These are phyloP conservation scores for Ceratobasidium sp. DNA, from an alignment of 1,284 basidiomycete genomes.

Conservation along the genomic window DNA sequence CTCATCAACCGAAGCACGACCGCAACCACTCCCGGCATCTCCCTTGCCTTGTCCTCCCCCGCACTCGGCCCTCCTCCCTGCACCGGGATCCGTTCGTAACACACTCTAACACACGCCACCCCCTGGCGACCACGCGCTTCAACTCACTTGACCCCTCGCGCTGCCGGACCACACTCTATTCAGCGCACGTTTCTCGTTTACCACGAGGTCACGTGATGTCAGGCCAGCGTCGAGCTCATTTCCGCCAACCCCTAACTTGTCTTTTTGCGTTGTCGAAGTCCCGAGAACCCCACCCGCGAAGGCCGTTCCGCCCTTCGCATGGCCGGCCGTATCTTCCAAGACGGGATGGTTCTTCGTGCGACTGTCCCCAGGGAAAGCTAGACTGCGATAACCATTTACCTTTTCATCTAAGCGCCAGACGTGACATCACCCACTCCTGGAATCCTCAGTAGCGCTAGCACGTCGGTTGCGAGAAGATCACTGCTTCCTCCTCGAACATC, in stretches of 20 bases:
- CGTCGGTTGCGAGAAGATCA: too few species aligned
- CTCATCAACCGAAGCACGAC: conserved; percentile 26
- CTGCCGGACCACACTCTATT: not conserved
- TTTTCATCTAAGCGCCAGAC: too few species aligned
- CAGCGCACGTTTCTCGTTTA: conserved; percentile 19
- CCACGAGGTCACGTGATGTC: conserved; percentile 10
- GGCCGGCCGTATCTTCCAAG: too few species aligned
- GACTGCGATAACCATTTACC: too few species aligned
- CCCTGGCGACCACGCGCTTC: conserved; percentile 3
- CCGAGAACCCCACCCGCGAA: not conserved
- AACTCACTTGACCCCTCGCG: conserved; percentile 11
- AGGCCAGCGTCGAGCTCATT: not conserved
- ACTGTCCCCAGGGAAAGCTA: too few species aligned
- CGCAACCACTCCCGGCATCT: not conserved
- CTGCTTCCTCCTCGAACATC: too few species aligned
- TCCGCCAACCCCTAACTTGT: conserved; percentile 22
- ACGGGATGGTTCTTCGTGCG: too few species aligned
- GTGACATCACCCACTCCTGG: too few species aligned
- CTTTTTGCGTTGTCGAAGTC: not conserved
- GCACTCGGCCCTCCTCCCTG: not conserved
- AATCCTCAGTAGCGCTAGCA: too few species aligned
- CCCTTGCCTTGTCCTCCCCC: conserved; percentile 18
- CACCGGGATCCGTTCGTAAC: conserved; percentile 12
- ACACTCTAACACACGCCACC: not conserved
- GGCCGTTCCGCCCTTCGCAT: not conserved